Evolutionary conservation across 805 yeast genomes (phyloP), one percentile per base, ranked within the genome.

Genomic region (Saccharomyces paradoxus): DNA sequence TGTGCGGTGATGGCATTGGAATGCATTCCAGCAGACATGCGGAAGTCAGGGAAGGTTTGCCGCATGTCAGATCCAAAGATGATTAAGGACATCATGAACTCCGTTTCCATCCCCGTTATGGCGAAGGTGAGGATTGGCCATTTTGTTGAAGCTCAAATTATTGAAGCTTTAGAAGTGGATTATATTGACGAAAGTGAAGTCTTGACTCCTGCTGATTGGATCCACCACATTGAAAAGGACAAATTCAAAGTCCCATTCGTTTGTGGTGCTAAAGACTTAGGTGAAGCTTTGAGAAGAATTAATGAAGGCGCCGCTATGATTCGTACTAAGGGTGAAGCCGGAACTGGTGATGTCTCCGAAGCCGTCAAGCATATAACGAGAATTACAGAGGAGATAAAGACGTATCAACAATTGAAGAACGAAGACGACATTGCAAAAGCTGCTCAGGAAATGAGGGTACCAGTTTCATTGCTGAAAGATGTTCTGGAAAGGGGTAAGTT

Each of bases 1-100:
- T 84, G 87, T 71, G 91, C 94, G 7, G 94, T 86, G 24, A 86
- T 86, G 94, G 94, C 94, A 5, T 75, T 86, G 59, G 94, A 86
- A 72, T 74, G 85, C 63, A 87, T 87, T 55, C 94, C 94, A 13
- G 89, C 92, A 8, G 92, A 87, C 66, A 87, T 86, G 80, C 80
- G 92, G 65, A 82, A 80, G 58, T 80, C 84, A 53, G 91, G 91
- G 50, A 86, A 86, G 54, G 92, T 86, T 51, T 87, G 91, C 55
- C 78, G 94, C 62, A 87, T 87, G 94, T 81, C 87, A n/a, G 92
- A 87, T 66, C 94, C 94, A 2, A 74, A 82, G 61, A 81, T 87
- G 87, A 84, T 87, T 70, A 74, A 77, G 66, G 82, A 78, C 17
- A 87, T 86, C 69, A 83, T 83, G 87, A 80, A 75, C 17, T 56